phyloP scores from a whole-genome alignment of 106 monocot species.

The Narthecium ossifragum region DNA sequence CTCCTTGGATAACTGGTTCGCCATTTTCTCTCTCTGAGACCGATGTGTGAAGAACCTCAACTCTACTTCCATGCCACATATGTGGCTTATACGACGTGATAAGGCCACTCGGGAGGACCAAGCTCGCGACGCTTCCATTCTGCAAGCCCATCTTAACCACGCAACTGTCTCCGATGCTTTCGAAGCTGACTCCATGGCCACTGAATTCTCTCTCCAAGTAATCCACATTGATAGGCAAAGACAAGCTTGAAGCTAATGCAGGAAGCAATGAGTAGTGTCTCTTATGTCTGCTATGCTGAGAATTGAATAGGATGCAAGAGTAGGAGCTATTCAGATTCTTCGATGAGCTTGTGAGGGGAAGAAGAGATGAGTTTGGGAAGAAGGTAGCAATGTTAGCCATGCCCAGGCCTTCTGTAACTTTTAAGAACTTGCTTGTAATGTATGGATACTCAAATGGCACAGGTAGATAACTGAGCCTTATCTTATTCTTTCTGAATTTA shows the following conservation, averaged over 20 bases:
- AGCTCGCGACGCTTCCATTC: constrained; percentile 40
- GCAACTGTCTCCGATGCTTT: constrained; percentile 50
- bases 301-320: not conserved
- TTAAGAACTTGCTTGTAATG: no score
- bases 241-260: constrained; percentile 11
- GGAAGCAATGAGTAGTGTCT: not conserved
- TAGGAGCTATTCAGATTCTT: not conserved
- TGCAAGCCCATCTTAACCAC: constrained; percentile 51
- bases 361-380: not conserved
- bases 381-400: constrained; percentile 4
- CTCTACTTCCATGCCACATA: constrained; percentile 70
- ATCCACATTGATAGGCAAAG: constrained; percentile 38
- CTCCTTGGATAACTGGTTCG: constrained; percentile 35
- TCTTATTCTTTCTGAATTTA: not conserved
- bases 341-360: not conserved
- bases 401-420: constrained; percentile 2
- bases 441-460: not conserved
- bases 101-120: constrained; percentile 63
- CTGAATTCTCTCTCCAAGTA: constrained; percentile 62
- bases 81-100: constrained; percentile 73
- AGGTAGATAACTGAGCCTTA: not conserved
- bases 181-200: constrained; percentile 59
- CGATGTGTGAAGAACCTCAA: constrained; percentile 56
- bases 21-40: constrained; percentile 35
- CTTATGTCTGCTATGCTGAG: constrained; percentile 3